Percentiles rank a stretch among this genome's conserved stretches.
Evolutionary conservation across 176 grass and related monocot species (phyloP).

Genomic region (Carex cristatella): DNA sequence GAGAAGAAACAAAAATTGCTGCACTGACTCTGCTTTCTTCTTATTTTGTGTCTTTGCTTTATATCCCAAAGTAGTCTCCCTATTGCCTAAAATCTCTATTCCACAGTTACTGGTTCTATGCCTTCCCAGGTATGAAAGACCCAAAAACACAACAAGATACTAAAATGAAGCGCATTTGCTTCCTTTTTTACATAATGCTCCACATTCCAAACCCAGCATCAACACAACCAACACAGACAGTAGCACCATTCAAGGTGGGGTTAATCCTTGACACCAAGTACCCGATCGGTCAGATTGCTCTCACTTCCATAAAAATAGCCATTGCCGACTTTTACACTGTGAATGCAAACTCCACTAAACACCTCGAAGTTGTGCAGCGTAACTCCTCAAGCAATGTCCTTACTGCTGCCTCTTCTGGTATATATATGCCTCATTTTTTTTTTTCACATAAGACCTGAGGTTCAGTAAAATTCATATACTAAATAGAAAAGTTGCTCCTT

Average conservation of each 20-base stretch:
- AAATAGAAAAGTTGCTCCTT: not conserved
- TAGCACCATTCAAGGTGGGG: not conserved
- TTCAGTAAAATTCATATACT: not conserved
- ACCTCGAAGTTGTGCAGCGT: conserved; percentile 5
- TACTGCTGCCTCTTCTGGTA: conserved; percentile 24
- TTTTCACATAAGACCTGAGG: not conserved
- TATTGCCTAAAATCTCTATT: not conserved
- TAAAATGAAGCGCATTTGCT: not conserved
- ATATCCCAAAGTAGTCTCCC: not conserved
- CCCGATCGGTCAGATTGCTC: not conserved
- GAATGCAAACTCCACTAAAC: not conserved
- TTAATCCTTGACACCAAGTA: conserved; percentile 19
- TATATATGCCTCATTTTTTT: not conserved
- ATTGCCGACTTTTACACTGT: conserved; percentile 24
- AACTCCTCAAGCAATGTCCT: conserved; percentile 3
- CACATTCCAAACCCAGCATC: not conserved
- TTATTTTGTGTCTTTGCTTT: too few relatives aligned
- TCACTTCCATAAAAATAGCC: conserved; percentile 9
- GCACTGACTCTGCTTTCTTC: too few relatives aligned
- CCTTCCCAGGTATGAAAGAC: not conserved
- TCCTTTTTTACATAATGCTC: not conserved
- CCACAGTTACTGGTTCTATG: not conserved
- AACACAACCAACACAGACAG: not conserved
- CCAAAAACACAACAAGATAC: not conserved
- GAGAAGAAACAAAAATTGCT: too few relatives aligned